Base-by-base conservation (phyloP, 2,329 filamentous ascomycete genomes). In the Pseudogymnoascus pannorum region DNA sequence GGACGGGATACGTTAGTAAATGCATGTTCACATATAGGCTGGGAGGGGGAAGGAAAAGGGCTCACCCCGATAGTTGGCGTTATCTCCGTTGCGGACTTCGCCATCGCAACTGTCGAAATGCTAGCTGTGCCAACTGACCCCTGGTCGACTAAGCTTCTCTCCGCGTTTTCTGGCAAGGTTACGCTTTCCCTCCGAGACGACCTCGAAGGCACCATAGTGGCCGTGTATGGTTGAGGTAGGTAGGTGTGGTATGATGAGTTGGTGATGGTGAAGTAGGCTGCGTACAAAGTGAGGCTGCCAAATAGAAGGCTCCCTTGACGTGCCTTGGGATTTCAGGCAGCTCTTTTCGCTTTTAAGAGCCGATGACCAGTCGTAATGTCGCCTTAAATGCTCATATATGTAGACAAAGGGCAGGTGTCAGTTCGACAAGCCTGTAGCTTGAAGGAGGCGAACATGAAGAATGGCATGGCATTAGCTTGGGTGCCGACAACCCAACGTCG, bases 11-110 rank as follows among this genome's bases (percentile, higher is more conserved):
- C 35, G 44, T 62, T 8, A 62, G 29, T 44, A 61, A 44, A 61
- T 57, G 11, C 24, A 54, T 7, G 22, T 51, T 31, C 26, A 35
- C 14, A 42, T n/a, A 40, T 24, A 54, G 33, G 35, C 18, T 35
- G 26, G 33, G n/a, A 42, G 38, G 7, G 24, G 4, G 48, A 14
- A 18, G 18, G 9, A 58, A 26, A 51, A 16, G 54, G 44, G 29
- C 66, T 58, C 24, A 68, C 67, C 57, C 66, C 64, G 33, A 54
- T 51, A 36, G 66, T 60, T 5, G 33, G 57, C 58, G 67, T 58
- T 20, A 33, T 57, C 60, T 22, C 48, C 58, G 58, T 44, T 44
- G 40, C 59, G 38, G 35, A 42, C 22, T 44, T 61, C 58, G 58
- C 18, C 18, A 61, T 61, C 18, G 18, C 40, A 9, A 51, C 54